These are phyloP conservation scores for Trichoderma hamatum DNA, from an alignment of 2,329 filamentous ascomycete genomes.

Conservation along the genomic window DNA sequence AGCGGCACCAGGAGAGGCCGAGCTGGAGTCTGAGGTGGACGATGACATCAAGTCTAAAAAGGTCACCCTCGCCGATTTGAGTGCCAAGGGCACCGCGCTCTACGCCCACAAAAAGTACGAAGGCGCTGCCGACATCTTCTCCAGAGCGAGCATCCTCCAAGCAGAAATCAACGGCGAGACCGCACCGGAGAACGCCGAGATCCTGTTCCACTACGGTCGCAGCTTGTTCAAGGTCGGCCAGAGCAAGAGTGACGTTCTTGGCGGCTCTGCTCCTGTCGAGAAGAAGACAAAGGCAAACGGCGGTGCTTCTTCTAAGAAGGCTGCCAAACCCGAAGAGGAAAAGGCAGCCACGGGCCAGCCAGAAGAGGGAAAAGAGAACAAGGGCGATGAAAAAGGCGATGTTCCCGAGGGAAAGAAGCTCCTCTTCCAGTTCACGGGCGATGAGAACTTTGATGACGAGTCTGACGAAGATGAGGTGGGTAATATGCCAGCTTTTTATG, in stretches of 20 bases:
- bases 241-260: conserved; percentile 90
- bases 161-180: conserved; percentile 91
- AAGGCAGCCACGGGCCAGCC: conserved; percentile 50
- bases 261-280: conserved; percentile 71
- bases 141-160: conserved; percentile 85
- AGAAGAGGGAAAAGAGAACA: conserved; percentile 42
- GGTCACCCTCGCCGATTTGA: conserved; percentile 75
- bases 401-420: conserved; percentile 62
- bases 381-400: conserved; percentile 44
- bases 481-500: conserved; percentile 18
- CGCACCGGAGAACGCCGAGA: conserved; percentile 85
- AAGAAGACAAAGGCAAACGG: conserved; percentile 48
- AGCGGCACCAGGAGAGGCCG: conserved; percentile 28
- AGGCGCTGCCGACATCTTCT: conserved; percentile 84
- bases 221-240: conserved; percentile 93
- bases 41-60: conserved; percentile 55
- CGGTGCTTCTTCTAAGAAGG: conserved; percentile 43
- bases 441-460: conserved; percentile 88
- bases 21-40: conserved; percentile 36
- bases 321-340: conserved; percentile 44
- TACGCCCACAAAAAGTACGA: conserved; percentile 90
- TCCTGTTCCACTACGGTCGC: conserved; percentile 92
- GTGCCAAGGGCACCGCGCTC: conserved; percentile 77
- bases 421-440: conserved; percentile 88
- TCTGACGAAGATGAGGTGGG: conserved; percentile 73